A percentile compares a stretch with the other conserved stretches of the same genome.
Evolutionary conservation across 192 early-diverging fungal genomes (phyloP).

Genomic region (Dissophora ornata): DNA sequence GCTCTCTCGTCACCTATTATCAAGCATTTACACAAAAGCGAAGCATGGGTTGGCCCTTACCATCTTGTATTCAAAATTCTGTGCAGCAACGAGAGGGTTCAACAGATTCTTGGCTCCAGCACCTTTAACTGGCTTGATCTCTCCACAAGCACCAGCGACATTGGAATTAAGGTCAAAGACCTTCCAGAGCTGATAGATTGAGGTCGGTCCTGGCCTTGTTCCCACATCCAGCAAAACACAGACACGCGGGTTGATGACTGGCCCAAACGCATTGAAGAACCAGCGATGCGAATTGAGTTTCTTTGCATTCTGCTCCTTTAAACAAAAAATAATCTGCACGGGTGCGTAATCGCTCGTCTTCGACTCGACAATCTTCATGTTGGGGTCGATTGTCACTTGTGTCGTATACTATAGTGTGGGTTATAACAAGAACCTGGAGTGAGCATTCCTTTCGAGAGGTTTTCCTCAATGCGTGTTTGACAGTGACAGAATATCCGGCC

Average conservation of each 20-base stretch:
- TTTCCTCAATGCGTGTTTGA: no score
- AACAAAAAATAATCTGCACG: slow-evolving; percentile 79
- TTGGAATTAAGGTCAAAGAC: slow-evolving; percentile 74
- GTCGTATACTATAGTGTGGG: slow-evolving; percentile 77
- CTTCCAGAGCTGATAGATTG: slow-evolving; percentile 66
- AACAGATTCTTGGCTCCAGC: slow-evolving; percentile 66
- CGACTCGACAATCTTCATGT: slow-evolving; percentile 67
- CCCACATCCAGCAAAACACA: slow-evolving; percentile 80
- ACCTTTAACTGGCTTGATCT: slow-evolving; percentile 72
- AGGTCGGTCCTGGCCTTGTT: slow-evolving; percentile 70
- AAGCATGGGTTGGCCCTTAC: slow-evolving; percentile 21
- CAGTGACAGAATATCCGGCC: no score
- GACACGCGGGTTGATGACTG: slow-evolving; percentile 72
- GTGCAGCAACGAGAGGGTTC: slow-evolving; percentile 80
- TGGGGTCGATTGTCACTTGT: slow-evolving; percentile 74
- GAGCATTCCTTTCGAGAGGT: no score
- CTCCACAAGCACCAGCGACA: slow-evolving; percentile 84
- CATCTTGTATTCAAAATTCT: slow-evolving; percentile 87
- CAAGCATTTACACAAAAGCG: no score
- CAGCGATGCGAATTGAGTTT: slow-evolving; percentile 81
- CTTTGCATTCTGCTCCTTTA: slow-evolving; percentile 87
- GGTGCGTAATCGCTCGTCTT: slow-evolving; percentile 63
- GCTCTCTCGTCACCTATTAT: not conserved
- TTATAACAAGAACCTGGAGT: no score
- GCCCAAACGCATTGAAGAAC: slow-evolving; percentile 83